phyloP scores from a whole-genome alignment of 2,329 filamentous ascomycete genomes.

The Rutstroemia sp. region DNA sequence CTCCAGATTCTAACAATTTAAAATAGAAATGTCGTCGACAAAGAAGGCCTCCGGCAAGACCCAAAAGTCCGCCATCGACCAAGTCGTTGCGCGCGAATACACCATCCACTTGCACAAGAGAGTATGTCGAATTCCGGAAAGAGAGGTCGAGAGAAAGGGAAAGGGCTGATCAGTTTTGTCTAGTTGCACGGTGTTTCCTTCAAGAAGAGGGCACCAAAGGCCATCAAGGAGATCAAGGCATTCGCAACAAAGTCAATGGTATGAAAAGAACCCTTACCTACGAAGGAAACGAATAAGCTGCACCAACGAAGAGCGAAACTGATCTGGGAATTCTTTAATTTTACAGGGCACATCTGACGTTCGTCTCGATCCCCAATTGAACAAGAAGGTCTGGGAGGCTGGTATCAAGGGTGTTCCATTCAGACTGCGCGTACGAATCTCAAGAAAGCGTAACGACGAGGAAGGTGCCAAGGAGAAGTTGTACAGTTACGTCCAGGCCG shows the following conservation, averaged over 20 bases:
- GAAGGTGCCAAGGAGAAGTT: conserved; percentile 99
- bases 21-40: conserved; percentile 54
- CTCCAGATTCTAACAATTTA: conserved; percentile 2
- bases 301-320: background rate
- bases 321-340: conserved; percentile 18
- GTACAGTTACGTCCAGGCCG: conserved; percentile 99
- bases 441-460: conserved; percentile 99
- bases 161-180: conserved; percentile 41
- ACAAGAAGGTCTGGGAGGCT: conserved; percentile 99
- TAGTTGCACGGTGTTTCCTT: conserved; percentile 95
- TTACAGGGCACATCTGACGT: conserved; percentile 88
- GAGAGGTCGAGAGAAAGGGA: conserved; percentile 2
- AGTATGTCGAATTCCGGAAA: conserved; percentile 52
- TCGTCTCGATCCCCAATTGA: conserved; percentile 95
- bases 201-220: conserved; percentile 98
- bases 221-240: conserved; percentile 98
- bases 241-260: conserved; percentile 96
- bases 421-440: conserved; percentile 96
- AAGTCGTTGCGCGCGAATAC: conserved; percentile 99
- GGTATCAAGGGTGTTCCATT: conserved; percentile 98
- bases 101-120: conserved; percentile 99
- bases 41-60: conserved; percentile 66
- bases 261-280: conserved; percentile 36
- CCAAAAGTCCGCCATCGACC: conserved; percentile 88
- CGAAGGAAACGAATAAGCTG: background rate